phyloP scores from a whole-genome alignment of 1,284 basidiomycete species.

The Melampsora americana region DNA sequence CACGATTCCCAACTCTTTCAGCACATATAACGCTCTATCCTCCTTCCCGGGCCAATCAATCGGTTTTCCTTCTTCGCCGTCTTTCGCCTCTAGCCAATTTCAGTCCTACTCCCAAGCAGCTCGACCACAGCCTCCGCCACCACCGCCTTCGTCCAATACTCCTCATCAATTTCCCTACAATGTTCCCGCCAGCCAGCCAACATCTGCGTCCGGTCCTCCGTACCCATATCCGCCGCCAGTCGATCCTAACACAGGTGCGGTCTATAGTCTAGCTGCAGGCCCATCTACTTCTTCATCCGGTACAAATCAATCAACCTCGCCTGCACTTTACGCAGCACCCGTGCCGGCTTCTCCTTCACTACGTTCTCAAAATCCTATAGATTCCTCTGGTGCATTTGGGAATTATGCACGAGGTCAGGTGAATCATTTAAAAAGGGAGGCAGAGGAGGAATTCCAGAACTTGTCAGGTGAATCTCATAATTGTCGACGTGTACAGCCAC shows the following conservation, averaged over 20 bases:
- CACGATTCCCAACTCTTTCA: constrained; percentile 23
- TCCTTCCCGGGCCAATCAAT: neutral
- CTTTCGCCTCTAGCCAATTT: constrained; percentile 15
- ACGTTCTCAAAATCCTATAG: neutral
- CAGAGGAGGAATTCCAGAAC: neutral
- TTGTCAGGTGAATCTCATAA: neutral
- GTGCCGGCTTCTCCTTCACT: neutral
- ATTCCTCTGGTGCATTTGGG: neutral
- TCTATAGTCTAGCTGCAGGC: neutral
- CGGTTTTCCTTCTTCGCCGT: neutral
- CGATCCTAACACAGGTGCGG: neutral
- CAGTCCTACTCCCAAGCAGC: constrained; percentile 1
- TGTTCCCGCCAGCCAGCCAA: neutral
- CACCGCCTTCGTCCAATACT: constrained; percentile 11
- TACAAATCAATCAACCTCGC: neutral
- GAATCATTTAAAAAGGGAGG: neutral
- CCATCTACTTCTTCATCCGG: neutral
- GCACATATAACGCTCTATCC: constrained; percentile 17
- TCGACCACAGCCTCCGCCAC: neutral
- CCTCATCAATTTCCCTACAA: constrained; percentile 26
- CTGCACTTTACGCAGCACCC: neutral
- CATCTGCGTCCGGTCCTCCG: neutral
- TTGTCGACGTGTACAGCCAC: neutral
- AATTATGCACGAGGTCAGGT: constrained; percentile 1
- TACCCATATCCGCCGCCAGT: neutral